Conservation (phyloP, 345 rosid genomes). For the Eucalyptus marginata region DNA sequence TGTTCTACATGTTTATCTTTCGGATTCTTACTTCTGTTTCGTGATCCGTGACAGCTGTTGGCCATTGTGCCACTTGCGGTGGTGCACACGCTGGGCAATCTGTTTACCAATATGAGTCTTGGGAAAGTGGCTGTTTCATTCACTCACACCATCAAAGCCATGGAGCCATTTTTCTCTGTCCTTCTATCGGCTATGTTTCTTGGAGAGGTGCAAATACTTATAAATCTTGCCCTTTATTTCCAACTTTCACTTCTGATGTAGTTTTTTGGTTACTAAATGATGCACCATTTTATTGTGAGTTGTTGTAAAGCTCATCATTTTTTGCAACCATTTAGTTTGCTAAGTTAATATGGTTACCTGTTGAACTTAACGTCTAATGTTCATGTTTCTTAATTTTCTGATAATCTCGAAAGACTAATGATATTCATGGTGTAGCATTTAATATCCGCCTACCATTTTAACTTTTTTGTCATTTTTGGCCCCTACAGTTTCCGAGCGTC, state of each 20-base stretch:
- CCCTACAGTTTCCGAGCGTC: constrained; percentile 43
- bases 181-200: constrained; percentile 43
- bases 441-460: neutral
- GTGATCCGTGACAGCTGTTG: constrained; percentile 9
- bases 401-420: neutral
- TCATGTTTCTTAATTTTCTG: neutral
- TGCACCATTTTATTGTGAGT: neutral
- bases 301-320: neutral
- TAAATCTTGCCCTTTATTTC: neutral
- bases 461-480: neutral
- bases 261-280: neutral
- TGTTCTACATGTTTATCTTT: neutral
- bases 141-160: constrained; percentile 45
- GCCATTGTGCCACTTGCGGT: constrained; percentile 27
- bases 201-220: constrained; percentile 17
- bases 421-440: neutral
- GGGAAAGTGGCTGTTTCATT: constrained; percentile 49
- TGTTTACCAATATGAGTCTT: constrained; percentile 41
- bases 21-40: neutral
- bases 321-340: neutral
- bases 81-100: constrained; percentile 27
- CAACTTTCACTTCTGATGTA: neutral
- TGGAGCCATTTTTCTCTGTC: constrained; percentile 46
- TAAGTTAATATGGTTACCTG: neutral
- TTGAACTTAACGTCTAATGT: neutral